Percentiles rank a stretch among this genome's conserved stretches.
Evolutionary conservation across 148 eudicot genomes (phyloP).

Genomic region (Silene latifolia): DNA sequence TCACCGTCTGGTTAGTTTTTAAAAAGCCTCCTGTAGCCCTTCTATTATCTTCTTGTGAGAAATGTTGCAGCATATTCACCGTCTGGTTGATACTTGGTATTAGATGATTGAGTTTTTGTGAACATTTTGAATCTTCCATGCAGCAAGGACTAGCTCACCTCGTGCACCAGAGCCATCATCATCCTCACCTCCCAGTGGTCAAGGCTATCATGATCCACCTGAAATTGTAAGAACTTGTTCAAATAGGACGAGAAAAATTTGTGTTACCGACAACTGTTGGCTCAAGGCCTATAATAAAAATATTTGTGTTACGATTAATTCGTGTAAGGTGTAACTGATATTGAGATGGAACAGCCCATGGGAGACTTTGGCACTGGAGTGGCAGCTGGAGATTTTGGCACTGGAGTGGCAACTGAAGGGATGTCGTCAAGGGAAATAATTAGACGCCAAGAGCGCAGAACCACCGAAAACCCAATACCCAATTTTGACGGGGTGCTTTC

Average conservation of each 20-base stretch:
- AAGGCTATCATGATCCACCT: constrained; percentile 37
- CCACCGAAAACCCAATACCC: constrained; percentile 28
- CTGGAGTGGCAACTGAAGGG: constrained; percentile 40
- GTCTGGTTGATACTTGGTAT: neutral
- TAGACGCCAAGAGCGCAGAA: constrained; percentile 23
- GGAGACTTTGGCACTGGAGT: constrained; percentile 28
- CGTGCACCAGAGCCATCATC: constrained; percentile 60
- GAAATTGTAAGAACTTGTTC: constrained; percentile 42
- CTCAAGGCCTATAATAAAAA: no score
- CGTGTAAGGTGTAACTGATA: neutral
- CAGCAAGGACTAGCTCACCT: constrained; percentile 53
- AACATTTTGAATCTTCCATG: neutral
- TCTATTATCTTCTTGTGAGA: neutral
- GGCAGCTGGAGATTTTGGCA: constrained; percentile 5
- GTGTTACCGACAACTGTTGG: no score
- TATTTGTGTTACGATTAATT: neutral
- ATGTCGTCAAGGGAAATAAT: constrained; percentile 41
- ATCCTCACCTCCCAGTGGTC: constrained; percentile 42
- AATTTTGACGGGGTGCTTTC: constrained; percentile 30
- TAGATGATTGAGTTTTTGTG: neutral
- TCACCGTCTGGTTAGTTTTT: constrained; percentile 64
- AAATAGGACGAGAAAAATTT: no score
- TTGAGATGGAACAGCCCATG: constrained; percentile 39
- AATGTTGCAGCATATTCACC: neutral
- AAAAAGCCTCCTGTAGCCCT: neutral